Conservation (phyloP, 345 rosid genomes). For the Eucalyptus pauciflora region DNA sequence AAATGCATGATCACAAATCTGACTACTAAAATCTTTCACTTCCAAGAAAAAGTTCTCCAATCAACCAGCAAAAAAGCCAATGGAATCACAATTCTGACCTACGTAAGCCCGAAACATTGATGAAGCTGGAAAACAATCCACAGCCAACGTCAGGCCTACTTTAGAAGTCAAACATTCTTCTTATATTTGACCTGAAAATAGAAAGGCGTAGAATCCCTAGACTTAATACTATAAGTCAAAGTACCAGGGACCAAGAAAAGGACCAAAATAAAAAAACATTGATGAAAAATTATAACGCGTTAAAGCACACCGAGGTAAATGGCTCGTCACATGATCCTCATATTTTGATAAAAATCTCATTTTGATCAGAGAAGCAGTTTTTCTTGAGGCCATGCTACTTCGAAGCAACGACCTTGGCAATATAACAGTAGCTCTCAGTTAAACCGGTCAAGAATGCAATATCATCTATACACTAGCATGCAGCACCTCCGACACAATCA, state of each 20-base stretch:
- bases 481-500: background rate
- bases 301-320: background rate
- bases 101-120: background rate
- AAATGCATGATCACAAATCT: background rate
- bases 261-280: background rate
- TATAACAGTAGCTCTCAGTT: background rate
- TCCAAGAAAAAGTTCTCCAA: background rate
- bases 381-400: background rate
- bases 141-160: background rate
- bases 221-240: background rate
- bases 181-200: background rate
- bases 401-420: background rate
- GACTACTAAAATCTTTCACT: background rate
- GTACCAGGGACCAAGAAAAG: background rate
- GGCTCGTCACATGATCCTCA: background rate
- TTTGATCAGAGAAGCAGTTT: background rate
- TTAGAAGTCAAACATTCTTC: background rate
- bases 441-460: background rate
- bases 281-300: background rate
- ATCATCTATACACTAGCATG: background rate
- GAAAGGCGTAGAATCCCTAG: background rate
- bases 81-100: background rate
- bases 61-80: background rate
- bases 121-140: background rate
- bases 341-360: background rate